Evolutionary conservation across 768 basidiomycete species (phyloP), one percentile per base, ranked within the genome.

Genomic region (Podaxis pistillaris): DNA sequence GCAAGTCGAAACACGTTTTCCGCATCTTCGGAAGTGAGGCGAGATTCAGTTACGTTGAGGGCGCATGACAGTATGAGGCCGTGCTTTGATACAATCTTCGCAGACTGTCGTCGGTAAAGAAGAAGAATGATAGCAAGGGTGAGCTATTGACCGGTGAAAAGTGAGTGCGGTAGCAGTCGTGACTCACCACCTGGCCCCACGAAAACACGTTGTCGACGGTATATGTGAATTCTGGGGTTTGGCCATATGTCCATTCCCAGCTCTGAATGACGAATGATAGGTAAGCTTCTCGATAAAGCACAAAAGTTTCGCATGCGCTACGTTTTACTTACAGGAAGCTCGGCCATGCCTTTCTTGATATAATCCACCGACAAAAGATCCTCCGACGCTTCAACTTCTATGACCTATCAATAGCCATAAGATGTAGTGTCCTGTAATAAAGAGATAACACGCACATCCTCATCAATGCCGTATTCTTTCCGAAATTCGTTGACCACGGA

Each of bases 201-300:
- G 69, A 51, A 64, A 88, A 87, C n/a, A 70, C 60, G 26, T 70
- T 69, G 3, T 67, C 56, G 12, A 84, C 50, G 2, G 77, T 78
- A 68, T 93, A 91, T 6, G 86, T 89, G 71, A 99, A 98, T 70
- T 96, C 91, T 46, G 96, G 95, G 0, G 96, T 96, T 70, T 96
- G 92, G 0, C 96, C 96, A 68, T 87, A 97, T 13, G 83, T 79
- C 94, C 96, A 98, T 22, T 93, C 83, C 97, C 97, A 98, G 37
- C 83, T 88, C 95, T 96, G 68, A 12, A 40, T 22, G 30, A 37
- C 26, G 3, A 60, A 26, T 65, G 40, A n/a, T 44, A 44, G 15
- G n/a, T n/a, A 47, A 30, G 28, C 19, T 58, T 46, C 22, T 8
- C 37, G 44, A 47, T n/a, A 30, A 30, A 24, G 33, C 15, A 38